Evolutionary conservation across 164 flowering plant species (phyloP).

Genomic region (Chloranthus sessilifolius): DNA sequence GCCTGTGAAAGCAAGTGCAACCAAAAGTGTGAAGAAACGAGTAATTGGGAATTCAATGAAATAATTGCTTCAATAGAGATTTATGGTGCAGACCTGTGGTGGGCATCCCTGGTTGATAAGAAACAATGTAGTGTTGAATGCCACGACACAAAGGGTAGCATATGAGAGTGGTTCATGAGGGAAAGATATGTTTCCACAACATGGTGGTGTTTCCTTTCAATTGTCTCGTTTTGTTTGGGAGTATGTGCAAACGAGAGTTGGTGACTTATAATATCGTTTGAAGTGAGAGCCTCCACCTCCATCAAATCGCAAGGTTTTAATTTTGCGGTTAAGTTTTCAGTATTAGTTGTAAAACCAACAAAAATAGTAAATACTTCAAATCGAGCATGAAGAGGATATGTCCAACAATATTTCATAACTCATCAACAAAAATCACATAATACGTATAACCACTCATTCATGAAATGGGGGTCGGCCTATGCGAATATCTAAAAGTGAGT

Average conservation of each 20-base stretch:
- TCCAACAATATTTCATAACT: neutral
- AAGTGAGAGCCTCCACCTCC: neutral
- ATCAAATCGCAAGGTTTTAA: neutral
- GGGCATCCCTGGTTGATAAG: too few species aligned
- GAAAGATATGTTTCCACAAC: slow-evolving; percentile 1
- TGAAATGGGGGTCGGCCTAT: neutral
- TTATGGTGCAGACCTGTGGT: too few species aligned
- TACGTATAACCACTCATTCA: neutral
- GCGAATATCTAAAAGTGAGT: neutral
- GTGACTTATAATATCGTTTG: neutral
- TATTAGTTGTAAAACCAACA: neutral
- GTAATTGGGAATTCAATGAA: too few species aligned
- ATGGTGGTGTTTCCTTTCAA: neutral
- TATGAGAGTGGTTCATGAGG: too few species aligned
- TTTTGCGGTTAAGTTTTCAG: neutral
- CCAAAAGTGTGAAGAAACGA: too few species aligned
- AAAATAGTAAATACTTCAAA: neutral
- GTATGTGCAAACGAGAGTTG: neutral
- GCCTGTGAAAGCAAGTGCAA: too few species aligned
- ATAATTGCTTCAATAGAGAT: too few species aligned
- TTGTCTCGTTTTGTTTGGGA: neutral
- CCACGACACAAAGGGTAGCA: too few species aligned
- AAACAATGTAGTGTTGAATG: too few species aligned
- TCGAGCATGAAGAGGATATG: neutral
- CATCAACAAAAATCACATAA: neutral